phyloP scores from a whole-genome alignment of 192 early-diverging fungal species.

The Backusella sp. region DNA sequence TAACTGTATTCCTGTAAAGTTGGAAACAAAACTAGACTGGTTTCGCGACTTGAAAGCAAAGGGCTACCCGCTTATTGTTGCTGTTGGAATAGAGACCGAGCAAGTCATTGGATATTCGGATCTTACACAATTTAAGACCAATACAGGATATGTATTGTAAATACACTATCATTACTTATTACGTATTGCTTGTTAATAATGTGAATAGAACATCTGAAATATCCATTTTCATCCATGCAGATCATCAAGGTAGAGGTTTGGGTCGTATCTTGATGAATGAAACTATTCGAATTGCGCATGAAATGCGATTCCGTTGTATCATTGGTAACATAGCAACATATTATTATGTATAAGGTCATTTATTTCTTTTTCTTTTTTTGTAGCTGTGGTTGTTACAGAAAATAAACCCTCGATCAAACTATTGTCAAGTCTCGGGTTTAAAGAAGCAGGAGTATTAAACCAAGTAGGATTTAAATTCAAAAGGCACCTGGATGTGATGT shows the following conservation, averaged over 20 bases:
- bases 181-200: background rate
- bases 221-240: constrained; percentile 43
- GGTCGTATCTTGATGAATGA: constrained; percentile 36
- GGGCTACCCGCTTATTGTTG: constrained; percentile 48
- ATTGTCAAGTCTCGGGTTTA: constrained; percentile 39
- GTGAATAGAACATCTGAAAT: constrained; percentile 42
- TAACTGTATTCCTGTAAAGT: constrained; percentile 34
- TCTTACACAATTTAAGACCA: constrained; percentile 6
- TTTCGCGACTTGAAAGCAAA: constrained; percentile 30
- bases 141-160: constrained; percentile 9
- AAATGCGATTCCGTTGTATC: constrained; percentile 40
- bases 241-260: constrained; percentile 43
- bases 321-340: constrained; percentile 38
- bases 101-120: constrained; percentile 17
- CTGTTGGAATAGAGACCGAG: constrained; percentile 21
- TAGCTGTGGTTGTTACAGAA: constrained; percentile 44
- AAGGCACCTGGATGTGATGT: constrained; percentile 43
- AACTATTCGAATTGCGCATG: constrained; percentile 37
- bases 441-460: constrained; percentile 40
- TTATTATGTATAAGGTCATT: background rate
- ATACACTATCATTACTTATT: background rate
- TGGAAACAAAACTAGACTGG: constrained; percentile 39
- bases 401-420: constrained; percentile 37
- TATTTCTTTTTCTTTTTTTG: background rate
- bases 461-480: constrained; percentile 54